Evolutionary conservation across 306 rosid genomes (phyloP), one percentile per base, ranked within the genome.

Genomic region (Vachellia collinsii): DNA sequence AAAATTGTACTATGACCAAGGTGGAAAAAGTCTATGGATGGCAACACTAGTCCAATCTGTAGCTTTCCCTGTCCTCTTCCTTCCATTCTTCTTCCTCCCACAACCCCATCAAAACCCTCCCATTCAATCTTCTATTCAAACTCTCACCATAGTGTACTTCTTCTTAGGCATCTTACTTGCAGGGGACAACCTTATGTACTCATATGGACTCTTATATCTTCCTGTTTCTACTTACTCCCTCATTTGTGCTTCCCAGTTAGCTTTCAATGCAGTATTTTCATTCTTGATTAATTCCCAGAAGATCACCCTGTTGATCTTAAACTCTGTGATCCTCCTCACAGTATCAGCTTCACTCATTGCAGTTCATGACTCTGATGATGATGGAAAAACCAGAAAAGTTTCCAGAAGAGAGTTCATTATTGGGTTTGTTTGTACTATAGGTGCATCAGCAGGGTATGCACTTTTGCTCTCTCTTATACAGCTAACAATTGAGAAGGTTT

Each of bases 201-300:
- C 94, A 34, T 17, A 74, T 56, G 97, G 93, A 19, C 92, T 92
- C 59, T 50, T 87, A 47, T 85, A 90, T 78, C 97, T 92, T 48
- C 89, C 94, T 78, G 87, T 87, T 68, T 89, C 97, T 29, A 85
- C 91, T n/a, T 92, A 90, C 83, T 90, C 97, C 53, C 90, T 92
- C 23, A 85, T 90, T 71, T 92, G 89, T 79, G 87, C 97, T 54
- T 85, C 91, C 65, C 94, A 92, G 23, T 80, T 90, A 42, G 97
- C 91, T 51, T 92, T 87, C 86, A 92, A 90, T 77, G 90, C 93
- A 1, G 84, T 92, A 34, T 90, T 90, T 86, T 92, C 92, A 8
- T 89, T 87, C 91, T 74, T 89, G 66, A 54, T 92, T 85, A 92
- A 92, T 46, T 83, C 92, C 53, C 89, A 92, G 81, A 92, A 90